phyloP scores from a whole-genome alignment of 139 green algal species.

The Axilococcus clingmanii region DNA sequence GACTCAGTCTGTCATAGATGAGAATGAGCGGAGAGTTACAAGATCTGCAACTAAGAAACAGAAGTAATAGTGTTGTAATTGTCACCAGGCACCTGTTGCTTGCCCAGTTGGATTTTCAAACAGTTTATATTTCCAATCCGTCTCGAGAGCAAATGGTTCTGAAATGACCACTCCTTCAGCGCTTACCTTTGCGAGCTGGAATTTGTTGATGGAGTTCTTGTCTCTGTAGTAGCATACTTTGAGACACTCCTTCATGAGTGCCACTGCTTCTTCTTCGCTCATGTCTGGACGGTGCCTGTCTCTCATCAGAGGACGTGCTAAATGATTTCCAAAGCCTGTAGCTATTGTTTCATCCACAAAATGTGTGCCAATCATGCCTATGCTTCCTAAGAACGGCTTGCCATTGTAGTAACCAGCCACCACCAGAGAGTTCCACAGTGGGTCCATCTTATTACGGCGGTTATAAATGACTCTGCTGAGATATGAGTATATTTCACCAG shows the following conservation, averaged over 20 bases:
- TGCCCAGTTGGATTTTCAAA: constrained; percentile 28
- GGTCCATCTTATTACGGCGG: constrained; percentile 77
- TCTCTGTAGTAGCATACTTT: constrained; percentile 94
- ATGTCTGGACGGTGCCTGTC: constrained; percentile 82
- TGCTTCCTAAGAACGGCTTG: constrained; percentile 65
- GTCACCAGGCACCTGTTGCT: constrained; percentile 28
- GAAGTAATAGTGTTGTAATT: no score
- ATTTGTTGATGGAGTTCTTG: constrained; percentile 92
- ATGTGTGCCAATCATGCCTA: constrained; percentile 88
- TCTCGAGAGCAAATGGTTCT: constrained; percentile 85
- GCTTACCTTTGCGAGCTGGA: constrained; percentile 75
- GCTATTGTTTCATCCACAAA: constrained; percentile 60
- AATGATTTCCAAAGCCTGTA: constrained; percentile 84
- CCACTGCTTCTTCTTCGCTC: constrained; percentile 71
- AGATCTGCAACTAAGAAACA: constrained; percentile 1
- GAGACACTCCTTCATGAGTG: constrained; percentile 79
- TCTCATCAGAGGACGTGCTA: constrained; percentile 87
- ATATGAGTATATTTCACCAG: constrained; percentile 78
- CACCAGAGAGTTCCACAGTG: constrained; percentile 94
- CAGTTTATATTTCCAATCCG: constrained; percentile 79
- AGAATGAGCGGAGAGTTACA: not conserved
- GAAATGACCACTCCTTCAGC: constrained; percentile 59
- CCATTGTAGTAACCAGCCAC: constrained; percentile 63
- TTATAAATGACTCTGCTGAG: constrained; percentile 96
- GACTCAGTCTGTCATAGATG: not conserved